Evolutionary conservation across 2,329 filamentous ascomycete species (phyloP), one percentile per base, ranked within the genome.

Genomic region (Elsinoe arachidis): DNA sequence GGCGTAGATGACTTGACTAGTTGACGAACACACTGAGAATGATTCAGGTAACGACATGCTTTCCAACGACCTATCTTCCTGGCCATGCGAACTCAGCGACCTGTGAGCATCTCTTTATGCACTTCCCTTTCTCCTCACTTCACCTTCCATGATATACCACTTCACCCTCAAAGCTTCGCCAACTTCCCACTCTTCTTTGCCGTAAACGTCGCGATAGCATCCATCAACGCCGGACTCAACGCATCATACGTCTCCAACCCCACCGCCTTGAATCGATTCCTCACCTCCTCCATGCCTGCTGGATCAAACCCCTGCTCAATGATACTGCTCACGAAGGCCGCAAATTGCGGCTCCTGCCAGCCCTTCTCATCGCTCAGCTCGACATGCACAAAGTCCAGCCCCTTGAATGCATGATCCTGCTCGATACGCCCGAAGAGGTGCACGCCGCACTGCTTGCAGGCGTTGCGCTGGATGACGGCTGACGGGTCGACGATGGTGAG

Each of bases 301-400:
- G 83, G 79, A 47, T 78, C 69, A 63, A 81, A 84, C 1, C 84
- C 84, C 66, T 86, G 82, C 77, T 87, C 84, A 59, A 87, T 85
- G 59, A 86, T 81, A 57, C 79, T 83, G 35, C 79, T 82, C 38
- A 87, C 83, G 60, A 87, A 87, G 0, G 78, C 84, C 1, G 84
- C 84, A 62, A 87, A 87, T 65, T 86, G 83, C 5, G 83, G 83
- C 72, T 85, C 84, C 70, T 87, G 83, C 83, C 84, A 87, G n/a
- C 83, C 83, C 66, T 79, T 75, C 56, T 78, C 69, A 53, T 78
- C 72, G 15, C 77, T 80, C 44, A 87, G 71, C 70, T 87, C 84
- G 1, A 74, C 75, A 68, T 87, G 84, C 10, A 87, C 81, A 67
- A 87, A 87, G 67, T 85, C 83, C n/a, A 87, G 74, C 0, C 84